Evolutionary conservation across 306 rosid genomes (phyloP).

Genomic region (Aeschynomene evenia): DNA sequence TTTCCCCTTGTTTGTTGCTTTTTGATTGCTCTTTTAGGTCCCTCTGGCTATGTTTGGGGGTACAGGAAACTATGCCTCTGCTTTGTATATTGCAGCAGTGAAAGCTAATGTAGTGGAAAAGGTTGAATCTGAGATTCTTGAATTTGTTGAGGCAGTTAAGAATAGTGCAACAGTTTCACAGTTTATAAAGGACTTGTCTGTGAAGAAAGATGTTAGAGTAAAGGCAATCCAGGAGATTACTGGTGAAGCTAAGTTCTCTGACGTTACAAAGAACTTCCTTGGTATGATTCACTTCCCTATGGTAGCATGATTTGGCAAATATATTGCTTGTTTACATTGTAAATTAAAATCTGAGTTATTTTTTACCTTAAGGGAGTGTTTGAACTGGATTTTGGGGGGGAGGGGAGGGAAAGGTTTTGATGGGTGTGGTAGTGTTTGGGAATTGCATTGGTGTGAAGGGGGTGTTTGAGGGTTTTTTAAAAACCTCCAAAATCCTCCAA

Average conservation of each 20-base stretch:
- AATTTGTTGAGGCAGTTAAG: slow-evolving; percentile 59
- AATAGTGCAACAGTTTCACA: slow-evolving; percentile 51
- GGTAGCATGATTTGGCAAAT: neutral
- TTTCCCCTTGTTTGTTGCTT: neutral
- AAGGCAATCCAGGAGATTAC: slow-evolving; percentile 56
- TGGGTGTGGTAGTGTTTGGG: too few species aligned
- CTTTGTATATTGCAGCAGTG: slow-evolving; percentile 77
- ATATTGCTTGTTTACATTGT: slow-evolving; percentile 9
- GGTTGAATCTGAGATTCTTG: slow-evolving; percentile 75
- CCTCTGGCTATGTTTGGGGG: slow-evolving; percentile 91
- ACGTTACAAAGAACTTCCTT: slow-evolving; percentile 69
- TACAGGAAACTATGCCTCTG: slow-evolving; percentile 91
- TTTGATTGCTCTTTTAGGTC: slow-evolving; percentile 47
- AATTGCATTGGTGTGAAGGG: too few species aligned
- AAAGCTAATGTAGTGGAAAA: slow-evolving; percentile 64
- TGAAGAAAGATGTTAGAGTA: slow-evolving; percentile 53
- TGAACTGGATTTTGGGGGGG: too few species aligned
- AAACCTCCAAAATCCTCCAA: too few species aligned
- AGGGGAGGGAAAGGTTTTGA: too few species aligned
- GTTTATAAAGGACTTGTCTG: slow-evolving; percentile 67
- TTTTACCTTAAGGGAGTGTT: neutral
- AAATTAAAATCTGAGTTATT: neutral
- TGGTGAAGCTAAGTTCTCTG: slow-evolving; percentile 69
- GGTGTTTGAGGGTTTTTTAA: too few species aligned
- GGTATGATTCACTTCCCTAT: slow-evolving; percentile 46